These are phyloP conservation scores for Phalaenopsis aphrodite DNA, from an alignment of 106 monocot genomes.

Conservation along the genomic window DNA sequence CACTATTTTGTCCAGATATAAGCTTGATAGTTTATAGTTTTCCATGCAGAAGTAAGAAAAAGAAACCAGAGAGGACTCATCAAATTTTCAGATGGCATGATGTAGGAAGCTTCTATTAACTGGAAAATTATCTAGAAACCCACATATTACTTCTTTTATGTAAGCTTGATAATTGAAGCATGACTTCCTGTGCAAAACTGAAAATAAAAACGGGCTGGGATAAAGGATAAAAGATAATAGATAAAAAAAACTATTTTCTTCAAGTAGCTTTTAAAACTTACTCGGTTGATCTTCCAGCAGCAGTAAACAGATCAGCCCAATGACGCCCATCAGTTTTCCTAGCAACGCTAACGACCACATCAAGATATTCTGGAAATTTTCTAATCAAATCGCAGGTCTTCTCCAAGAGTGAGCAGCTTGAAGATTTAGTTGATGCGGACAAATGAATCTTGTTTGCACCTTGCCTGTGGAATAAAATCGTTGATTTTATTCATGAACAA, in stretches of 20 bases:
- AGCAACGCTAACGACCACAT: conserved; percentile 98
- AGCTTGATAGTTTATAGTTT: neutral
- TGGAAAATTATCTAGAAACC: conserved; percentile 6
- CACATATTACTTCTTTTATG: neutral
- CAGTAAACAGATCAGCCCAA: conserved; percentile 93
- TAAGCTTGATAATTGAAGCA: neutral
- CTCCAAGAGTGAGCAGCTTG: conserved; percentile 62
- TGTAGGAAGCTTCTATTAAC: neutral
- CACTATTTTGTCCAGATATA: neutral
- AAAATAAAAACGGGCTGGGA: neutral
- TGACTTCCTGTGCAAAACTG: neutral
- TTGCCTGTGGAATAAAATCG: conserved; percentile 45
- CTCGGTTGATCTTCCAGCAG: conserved; percentile 99
- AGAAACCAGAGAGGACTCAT: neutral
- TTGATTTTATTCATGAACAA: neutral
- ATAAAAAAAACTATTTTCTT: neutral
- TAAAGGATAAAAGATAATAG: neutral
- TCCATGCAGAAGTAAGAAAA: neutral
- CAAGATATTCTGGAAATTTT: conserved; percentile 93
- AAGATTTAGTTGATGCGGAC: conserved; percentile 19
- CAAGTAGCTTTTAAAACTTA: conserved; percentile 21
- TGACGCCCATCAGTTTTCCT: conserved; percentile 98
- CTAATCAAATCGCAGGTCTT: conserved; percentile 84
- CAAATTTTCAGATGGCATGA: neutral
- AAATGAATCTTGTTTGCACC: conserved; percentile 62